Conservation (phyloP, 805 yeast species). For the Alloascoidea africana region DNA sequence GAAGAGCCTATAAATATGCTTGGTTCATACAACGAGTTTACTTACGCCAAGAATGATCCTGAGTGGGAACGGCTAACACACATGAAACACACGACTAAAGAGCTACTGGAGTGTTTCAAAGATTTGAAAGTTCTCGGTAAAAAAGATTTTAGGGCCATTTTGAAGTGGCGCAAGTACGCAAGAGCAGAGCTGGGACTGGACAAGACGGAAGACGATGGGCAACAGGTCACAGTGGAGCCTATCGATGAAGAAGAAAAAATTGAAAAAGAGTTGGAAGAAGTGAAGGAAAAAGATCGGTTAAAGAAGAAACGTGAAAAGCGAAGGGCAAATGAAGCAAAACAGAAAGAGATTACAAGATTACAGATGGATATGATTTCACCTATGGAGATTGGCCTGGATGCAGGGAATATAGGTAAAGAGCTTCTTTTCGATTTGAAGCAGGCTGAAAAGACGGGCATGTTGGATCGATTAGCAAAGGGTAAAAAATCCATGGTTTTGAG, state of each 20-base stretch:
- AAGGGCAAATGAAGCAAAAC: slow-evolving; percentile 66
- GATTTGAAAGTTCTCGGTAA: slow-evolving; percentile 91
- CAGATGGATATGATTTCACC: slow-evolving; percentile 95
- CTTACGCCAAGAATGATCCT: slow-evolving; percentile 42
- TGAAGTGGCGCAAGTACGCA: slow-evolving; percentile 83
- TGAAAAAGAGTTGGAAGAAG: slow-evolving; percentile 66
- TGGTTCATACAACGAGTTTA: slow-evolving; percentile 58
- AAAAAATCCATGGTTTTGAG: slow-evolving; percentile 36
- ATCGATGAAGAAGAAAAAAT: slow-evolving; percentile 82
- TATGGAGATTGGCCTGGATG: slow-evolving; percentile 85
- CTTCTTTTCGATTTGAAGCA: slow-evolving; percentile 66
- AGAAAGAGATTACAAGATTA: slow-evolving; percentile 78
- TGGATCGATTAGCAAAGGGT: slow-evolving; percentile 62
- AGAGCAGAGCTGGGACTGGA: slow-evolving; percentile 63
- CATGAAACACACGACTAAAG: slow-evolving; percentile 64
- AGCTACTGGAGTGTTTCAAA: slow-evolving; percentile 67
- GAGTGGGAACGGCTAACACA: slow-evolving; percentile 62
- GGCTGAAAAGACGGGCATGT: slow-evolving; percentile 81
- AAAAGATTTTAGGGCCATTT: slow-evolving; percentile 75
- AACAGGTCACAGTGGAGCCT: slow-evolving; percentile 48
- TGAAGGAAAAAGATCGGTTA: slow-evolving; percentile 56
- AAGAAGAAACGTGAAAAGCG: slow-evolving; percentile 71
- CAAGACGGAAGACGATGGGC: slow-evolving; percentile 30
- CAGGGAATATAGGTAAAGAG: slow-evolving; percentile 66
- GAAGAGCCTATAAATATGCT: slow-evolving; percentile 75